Evolutionary conservation across 345 rosid species (phyloP).

Genomic region (Lepidium africanum): DNA sequence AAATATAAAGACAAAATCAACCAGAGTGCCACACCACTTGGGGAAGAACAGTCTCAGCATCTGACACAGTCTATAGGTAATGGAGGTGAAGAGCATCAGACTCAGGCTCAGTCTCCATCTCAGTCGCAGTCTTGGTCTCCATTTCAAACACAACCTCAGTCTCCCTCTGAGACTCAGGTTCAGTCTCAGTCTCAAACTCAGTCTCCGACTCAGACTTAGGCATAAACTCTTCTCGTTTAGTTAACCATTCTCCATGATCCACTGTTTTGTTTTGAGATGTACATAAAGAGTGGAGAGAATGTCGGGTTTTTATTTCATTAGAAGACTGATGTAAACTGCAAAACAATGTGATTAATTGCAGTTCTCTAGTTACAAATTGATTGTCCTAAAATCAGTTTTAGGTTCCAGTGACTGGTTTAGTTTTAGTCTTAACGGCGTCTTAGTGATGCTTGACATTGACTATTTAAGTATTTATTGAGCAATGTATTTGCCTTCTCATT

Average conservation of each 20-base stretch:
- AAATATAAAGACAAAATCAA: slow-evolving; percentile 38
- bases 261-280: slow-evolving; percentile 20
- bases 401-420: background rate
- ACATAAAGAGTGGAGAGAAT: slow-evolving; percentile 21
- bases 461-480: background rate
- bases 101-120: background rate
- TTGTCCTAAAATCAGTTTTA: background rate
- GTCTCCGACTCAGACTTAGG: background rate
- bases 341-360: slow-evolving; percentile 16
- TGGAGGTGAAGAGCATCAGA: background rate
- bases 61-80: background rate
- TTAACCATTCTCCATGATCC: background rate
- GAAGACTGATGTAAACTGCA: slow-evolving; percentile 15
- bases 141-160: background rate
- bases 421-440: background rate
- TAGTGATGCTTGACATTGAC: slow-evolving; percentile 12
- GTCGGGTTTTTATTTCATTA: background rate
- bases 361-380: background rate
- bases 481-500: slow-evolving; percentile 5
- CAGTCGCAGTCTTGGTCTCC: background rate
- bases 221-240: background rate
- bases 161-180: background rate
- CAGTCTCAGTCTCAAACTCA: background rate
- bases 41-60: slow-evolving; percentile 5
- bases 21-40: slow-evolving; percentile 19